Base-by-base conservation (phyloP, 129 eudicot species). In the Gnaphalium uliginosum region DNA sequence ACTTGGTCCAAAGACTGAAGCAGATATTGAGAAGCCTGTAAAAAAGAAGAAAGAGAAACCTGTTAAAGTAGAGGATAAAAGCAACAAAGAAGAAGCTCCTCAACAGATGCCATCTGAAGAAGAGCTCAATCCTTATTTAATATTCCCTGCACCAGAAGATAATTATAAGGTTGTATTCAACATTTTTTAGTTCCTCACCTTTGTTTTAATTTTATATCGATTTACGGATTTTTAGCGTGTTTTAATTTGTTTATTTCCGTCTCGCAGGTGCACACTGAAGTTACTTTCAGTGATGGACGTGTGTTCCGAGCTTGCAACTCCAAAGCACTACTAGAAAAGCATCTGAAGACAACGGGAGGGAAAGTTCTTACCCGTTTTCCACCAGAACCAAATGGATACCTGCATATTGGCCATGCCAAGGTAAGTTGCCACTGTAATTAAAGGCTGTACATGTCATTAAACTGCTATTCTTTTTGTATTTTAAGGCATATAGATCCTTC, bases 21-120 rank as follows among this genome's bases (percentile, higher is more conserved):
- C 97, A 32, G 99, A 95, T 81, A 83, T 91, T 68, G 97, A 91
- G 81, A 91, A 91, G 84, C 97, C 94, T 66, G 81, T 84, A 4
- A 95, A 95, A 85, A 91, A 91, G 96, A 95, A 95, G 81, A 95
- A 95, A 87, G 99, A 95, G 83, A 95, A 91, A 82, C 90, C 93
- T 66, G 84, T 78, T 50, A 95, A 95, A 84, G 89, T 79, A 64
- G 96, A 89, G 91, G 96, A 82, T 10, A 84, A 90, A 81, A 70
- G 75, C 61, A 69, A 72, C 53, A 76, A 77, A 63, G 94, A 81
- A 78, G 91, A 73, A 58, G 51, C 73, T 58, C 73, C 89, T 78
- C 77, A 77, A n/a, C 56, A 76, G 68, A 69, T 86, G 65, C 87
- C 84, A 75, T 73, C 98, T 66, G 92, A 89, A 86, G 99, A 94